These are phyloP conservation scores for Pleurotus djamor DNA, from an alignment of 768 basidiomycete species.

Conservation along the genomic window DNA sequence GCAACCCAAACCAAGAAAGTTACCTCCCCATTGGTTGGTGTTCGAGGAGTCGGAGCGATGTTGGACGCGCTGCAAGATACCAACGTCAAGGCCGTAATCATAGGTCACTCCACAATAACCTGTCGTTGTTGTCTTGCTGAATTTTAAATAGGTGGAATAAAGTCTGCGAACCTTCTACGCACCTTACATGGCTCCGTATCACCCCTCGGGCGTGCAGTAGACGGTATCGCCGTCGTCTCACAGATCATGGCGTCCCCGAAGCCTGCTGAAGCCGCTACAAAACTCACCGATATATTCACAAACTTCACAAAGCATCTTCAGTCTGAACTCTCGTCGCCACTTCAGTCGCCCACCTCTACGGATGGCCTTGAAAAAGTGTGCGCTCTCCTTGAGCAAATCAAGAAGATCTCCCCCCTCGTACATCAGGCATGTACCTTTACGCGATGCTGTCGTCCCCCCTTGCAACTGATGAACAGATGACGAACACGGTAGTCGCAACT, in stretches of 20 bases:
- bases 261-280: conserved; percentile 50
- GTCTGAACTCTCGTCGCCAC: conserved; percentile 16
- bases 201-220: conserved; percentile 51
- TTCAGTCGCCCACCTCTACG: conserved; percentile 15
- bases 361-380: conserved; percentile 26
- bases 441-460: not conserved
- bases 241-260: conserved; percentile 71
- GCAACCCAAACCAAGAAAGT: conserved; percentile 78
- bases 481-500: conserved; percentile 84
- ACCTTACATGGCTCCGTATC: conserved; percentile 74
- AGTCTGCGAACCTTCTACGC: conserved; percentile 70
- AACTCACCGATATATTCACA: conserved; percentile 38
- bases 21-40: conserved; percentile 62
- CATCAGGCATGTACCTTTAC: conserved; percentile 56
- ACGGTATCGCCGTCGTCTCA: conserved; percentile 88
- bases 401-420: conserved; percentile 63
- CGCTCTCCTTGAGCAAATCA: conserved; percentile 52
- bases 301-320: conserved; percentile 33
- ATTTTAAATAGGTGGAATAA: conserved; percentile 72
- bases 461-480: conserved; percentile 54
- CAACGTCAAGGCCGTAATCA: conserved; percentile 72
- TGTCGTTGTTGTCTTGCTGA: not conserved
- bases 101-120: conserved; percentile 51
- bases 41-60: conserved; percentile 67
- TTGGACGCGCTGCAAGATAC: conserved; percentile 65